These are phyloP conservation scores for Camelina laxa DNA, from an alignment of 345 rosid genomes.

Conservation along the genomic window DNA sequence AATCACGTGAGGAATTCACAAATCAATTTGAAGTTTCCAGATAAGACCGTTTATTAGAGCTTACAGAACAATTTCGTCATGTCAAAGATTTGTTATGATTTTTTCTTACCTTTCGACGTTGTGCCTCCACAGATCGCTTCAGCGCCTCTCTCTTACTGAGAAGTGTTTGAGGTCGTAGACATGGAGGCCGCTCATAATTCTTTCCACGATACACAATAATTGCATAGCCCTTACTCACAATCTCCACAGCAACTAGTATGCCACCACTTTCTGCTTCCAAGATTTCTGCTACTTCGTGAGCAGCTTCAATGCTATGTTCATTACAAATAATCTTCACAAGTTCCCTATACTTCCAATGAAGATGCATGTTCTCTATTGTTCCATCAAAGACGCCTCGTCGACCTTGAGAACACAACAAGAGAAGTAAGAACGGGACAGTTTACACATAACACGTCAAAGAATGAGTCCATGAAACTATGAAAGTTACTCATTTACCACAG, in stretches of 20 bases:
- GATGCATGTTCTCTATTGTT: constrained; percentile 97
- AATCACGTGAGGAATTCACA: not conserved
- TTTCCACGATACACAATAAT: constrained; percentile 92
- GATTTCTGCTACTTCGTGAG: constrained; percentile 61
- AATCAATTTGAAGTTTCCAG: constrained; percentile 12
- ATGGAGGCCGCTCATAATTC: constrained; percentile 78
- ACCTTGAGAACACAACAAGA: constrained; percentile 60
- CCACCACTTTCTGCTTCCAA: constrained; percentile 96
- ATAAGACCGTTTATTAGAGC: not conserved
- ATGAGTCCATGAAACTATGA: constrained; percentile 20
- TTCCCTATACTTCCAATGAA: constrained; percentile 98
- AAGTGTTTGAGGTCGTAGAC: constrained; percentile 82
- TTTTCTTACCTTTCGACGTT: constrained; percentile 70
- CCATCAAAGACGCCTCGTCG: constrained; percentile 89
- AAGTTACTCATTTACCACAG: constrained; percentile 4
- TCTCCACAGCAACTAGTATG: constrained; percentile 79
- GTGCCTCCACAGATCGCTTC: constrained; percentile 83
- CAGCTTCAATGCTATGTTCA: constrained; percentile 63
- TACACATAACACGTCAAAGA: constrained; percentile 23
- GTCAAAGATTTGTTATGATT: constrained; percentile 8
- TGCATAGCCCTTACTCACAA: constrained; percentile 84
- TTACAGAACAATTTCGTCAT: not conserved
- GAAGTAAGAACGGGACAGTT: constrained; percentile 2
- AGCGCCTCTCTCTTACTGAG: constrained; percentile 77
- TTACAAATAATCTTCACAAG: constrained; percentile 83